These are phyloP conservation scores for Dryas alaskensis DNA, from an alignment of 306 rosid species.

Conservation along the genomic window DNA sequence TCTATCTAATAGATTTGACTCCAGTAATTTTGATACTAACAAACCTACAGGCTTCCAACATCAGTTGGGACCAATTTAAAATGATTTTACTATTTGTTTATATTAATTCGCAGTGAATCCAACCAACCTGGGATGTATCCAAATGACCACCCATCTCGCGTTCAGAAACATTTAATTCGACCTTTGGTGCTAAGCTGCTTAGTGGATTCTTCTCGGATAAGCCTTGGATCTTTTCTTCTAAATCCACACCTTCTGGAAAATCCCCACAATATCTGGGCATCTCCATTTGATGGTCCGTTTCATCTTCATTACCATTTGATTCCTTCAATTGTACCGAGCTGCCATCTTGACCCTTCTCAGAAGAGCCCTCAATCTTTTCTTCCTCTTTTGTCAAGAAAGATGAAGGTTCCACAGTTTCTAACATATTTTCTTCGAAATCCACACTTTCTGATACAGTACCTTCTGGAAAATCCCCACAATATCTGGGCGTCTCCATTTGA, in stretches of 20 bases:
- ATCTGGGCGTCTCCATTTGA: neutral
- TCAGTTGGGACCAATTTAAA: constrained; percentile 7
- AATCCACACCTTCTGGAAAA: neutral
- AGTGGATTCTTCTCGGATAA: constrained; percentile 13
- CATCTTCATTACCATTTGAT: neutral
- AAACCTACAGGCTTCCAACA: constrained; percentile 9
- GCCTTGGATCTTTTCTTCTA: constrained; percentile 15
- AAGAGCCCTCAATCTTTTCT: constrained; percentile 12
- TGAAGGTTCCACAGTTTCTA: neutral
- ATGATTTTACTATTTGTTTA: neutral
- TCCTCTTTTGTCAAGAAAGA: neutral
- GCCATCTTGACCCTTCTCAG: constrained; percentile 1
- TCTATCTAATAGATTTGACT: too few relatives aligned
- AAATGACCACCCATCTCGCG: constrained; percentile 18
- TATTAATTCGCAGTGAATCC: constrained; percentile 13
- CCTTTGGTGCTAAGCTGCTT: constrained; percentile 10
- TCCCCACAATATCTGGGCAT: neutral
- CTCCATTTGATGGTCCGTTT: neutral
- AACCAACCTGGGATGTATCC: constrained; percentile 34
- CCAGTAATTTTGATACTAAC: neutral
- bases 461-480: neutral
- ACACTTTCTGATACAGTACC: too few relatives aligned
- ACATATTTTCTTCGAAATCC: neutral
- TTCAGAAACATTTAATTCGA: constrained; percentile 20
- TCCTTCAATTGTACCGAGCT: neutral